A percentile compares a stretch with the other conserved stretches of the same genome.
phyloP scores from a whole-genome alignment of 2,329 filamentous ascomycete genomes.

The Fusarium sp. region DNA sequence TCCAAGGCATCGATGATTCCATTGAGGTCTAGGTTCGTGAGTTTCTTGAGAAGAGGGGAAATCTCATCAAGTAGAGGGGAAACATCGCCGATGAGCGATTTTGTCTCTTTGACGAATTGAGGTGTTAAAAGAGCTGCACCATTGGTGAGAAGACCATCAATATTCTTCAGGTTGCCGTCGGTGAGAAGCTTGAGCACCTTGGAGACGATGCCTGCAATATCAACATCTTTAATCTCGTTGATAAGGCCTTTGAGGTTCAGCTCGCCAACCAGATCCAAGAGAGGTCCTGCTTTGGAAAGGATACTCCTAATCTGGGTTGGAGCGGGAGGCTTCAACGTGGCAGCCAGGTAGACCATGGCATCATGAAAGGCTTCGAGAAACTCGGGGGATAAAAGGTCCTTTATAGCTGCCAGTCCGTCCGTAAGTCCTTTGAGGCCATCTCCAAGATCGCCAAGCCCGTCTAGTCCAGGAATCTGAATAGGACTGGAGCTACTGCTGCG shows the following conservation, averaged over 20 bases:
- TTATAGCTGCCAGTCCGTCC: slow-evolving; percentile 39
- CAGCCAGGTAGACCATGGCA: slow-evolving; percentile 54
- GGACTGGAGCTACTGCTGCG: slow-evolving; percentile 2
- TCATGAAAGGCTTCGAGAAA: slow-evolving; percentile 56
- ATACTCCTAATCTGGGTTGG: slow-evolving; percentile 47
- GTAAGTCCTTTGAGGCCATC: slow-evolving; percentile 42
- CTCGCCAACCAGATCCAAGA: slow-evolving; percentile 46
- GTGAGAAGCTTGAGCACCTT: slow-evolving; percentile 48
- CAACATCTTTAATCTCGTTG: slow-evolving; percentile 47
- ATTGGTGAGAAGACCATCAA: slow-evolving; percentile 51
- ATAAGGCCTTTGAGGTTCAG: slow-evolving; percentile 52
- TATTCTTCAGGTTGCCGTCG: slow-evolving; percentile 48
- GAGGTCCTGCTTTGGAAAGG: slow-evolving; percentile 45
- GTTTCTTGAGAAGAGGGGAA: slow-evolving; percentile 48
- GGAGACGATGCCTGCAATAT: slow-evolving; percentile 48
- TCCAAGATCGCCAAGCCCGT: slow-evolving; percentile 29
- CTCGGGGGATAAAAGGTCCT: slow-evolving; percentile 50
- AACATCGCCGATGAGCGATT: slow-evolving; percentile 44
- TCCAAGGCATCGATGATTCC: slow-evolving; percentile 46
- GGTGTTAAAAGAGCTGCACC: slow-evolving; percentile 52
- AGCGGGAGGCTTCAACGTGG: slow-evolving; percentile 53
- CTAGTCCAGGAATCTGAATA: slow-evolving; percentile 29
- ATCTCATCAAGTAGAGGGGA: slow-evolving; percentile 48
- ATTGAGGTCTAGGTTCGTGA: slow-evolving; percentile 49
- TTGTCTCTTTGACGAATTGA: slow-evolving; percentile 36